phyloP scores from a whole-genome alignment of 345 rosid species.

The Lenwebbia sp. region DNA sequence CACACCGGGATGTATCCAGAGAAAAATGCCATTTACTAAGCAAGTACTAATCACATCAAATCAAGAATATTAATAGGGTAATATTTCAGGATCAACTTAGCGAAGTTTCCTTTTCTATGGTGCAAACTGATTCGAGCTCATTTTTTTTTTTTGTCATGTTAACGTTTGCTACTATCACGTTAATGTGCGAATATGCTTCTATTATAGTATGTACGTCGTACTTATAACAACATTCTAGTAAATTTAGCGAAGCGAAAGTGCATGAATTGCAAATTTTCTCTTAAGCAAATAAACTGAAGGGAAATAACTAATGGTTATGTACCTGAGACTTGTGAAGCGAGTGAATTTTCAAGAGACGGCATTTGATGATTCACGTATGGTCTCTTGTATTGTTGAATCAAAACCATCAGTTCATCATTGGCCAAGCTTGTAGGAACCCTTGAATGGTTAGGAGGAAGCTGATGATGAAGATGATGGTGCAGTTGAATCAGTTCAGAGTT shows the following conservation, averaged over 20 bases:
- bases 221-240: neutral
- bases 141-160: neutral
- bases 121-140: neutral
- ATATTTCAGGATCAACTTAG: neutral
- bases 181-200: neutral
- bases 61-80: neutral
- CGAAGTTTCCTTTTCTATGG: neutral
- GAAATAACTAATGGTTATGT: neutral
- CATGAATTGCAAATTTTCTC: neutral
- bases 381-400: neutral
- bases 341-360: neutral
- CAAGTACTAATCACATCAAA: neutral
- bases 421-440: neutral
- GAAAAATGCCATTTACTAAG: neutral
- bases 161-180: neutral
- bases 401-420: neutral
- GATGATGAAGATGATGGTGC: neutral
- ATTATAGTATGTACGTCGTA: neutral
- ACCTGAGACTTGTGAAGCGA: neutral
- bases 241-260: neutral
- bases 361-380: neutral
- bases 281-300: neutral
- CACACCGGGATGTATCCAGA: too few relatives aligned
- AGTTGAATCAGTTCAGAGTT: neutral
- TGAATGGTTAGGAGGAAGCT: neutral